Base-by-base conservation (phyloP, 305 asterid species). In the Fraxinus floribunda region DNA sequence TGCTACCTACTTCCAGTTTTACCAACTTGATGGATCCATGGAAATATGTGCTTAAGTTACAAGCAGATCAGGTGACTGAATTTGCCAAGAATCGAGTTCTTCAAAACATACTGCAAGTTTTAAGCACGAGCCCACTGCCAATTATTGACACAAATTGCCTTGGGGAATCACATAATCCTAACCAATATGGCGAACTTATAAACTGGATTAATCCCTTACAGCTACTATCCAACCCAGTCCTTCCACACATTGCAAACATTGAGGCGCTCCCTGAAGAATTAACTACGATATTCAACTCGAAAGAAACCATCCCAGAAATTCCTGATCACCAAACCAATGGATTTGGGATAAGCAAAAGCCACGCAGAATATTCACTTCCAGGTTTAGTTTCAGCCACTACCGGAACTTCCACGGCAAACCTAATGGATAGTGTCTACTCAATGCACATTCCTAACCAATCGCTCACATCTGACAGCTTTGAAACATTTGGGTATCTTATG, bases 31-130 rank as follows among this genome's bases (percentile, higher is more conserved):
- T 41, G 77, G 38, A 74, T 39, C 78, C 82, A 22, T 52, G 82
- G 30, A 60, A 81, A 32, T 79, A 75, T 49, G 70, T 1, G 22
- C 13, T 60, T 20, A 60, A 60, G 70, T 60, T 60, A n/a, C 70
- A 60, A 7, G 70, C 29, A 60, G 29, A 18, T 60, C 70, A 60
- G 13, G 13, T 7, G 29, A 60, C 70, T 60, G 29, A 60, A 7
- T 22, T 87, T 16, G 70, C 83, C 80, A 82, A 83, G 57, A 80
- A 82, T 80, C 77, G 39, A 1, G 70, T 87, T 7, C 86, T 84
- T 35, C 57, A 46, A 38, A 41, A 85, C 55, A 49, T 87, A 13
- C 79, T 87, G 20, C 81, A 35, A 38, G 22, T 85, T 20, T 52
- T 87, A 24, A 84, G 66, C 73, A 41, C 83, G 0, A 84, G 75